Percentiles rank a stretch among this genome's conserved stretches.
Evolutionary conservation across 495 filamentous ascomycete species (phyloP).

Genomic region (Mycothermus thermophilus): DNA sequence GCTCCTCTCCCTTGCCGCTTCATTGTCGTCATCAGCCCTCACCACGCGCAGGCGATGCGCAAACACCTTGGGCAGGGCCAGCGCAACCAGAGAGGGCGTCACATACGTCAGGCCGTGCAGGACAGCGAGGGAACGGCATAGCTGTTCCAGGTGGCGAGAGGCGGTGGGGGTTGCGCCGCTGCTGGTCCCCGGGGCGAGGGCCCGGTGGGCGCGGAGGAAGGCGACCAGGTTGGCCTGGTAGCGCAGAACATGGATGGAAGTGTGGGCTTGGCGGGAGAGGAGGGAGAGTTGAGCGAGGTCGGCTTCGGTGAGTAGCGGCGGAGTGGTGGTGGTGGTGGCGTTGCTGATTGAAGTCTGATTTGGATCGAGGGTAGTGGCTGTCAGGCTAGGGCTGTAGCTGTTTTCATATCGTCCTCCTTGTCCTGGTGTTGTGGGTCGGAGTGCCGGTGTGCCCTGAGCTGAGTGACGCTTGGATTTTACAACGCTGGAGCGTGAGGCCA

Average conservation of each 20-base stretch:
- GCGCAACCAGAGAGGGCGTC: constrained; percentile 66
- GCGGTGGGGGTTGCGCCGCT: too few relatives aligned
- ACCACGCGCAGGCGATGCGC: constrained; percentile 65
- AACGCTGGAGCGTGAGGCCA: constrained; percentile 20
- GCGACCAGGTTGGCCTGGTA: constrained; percentile 77
- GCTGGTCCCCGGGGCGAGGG: constrained; percentile 55
- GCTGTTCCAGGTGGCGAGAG: constrained; percentile 57
- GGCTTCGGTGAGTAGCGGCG: constrained; percentile 16
- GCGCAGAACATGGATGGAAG: constrained; percentile 49
- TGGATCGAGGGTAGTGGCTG: background rate
- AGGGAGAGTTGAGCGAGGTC: constrained; percentile 28
- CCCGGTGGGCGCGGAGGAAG: constrained; percentile 76
- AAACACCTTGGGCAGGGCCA: constrained; percentile 84
- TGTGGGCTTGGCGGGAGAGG: constrained; percentile 14
- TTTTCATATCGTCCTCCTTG: constrained; percentile 1
- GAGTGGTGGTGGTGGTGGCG: background rate
- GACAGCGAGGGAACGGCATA: constrained; percentile 61
- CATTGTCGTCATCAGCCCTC: too few relatives aligned
- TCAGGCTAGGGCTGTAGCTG: background rate
- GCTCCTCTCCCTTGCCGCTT: constrained; percentile 63
- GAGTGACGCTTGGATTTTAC: constrained; percentile 13
- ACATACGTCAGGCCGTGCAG: constrained; percentile 70
- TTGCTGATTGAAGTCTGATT: too few relatives aligned
- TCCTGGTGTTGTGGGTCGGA: constrained; percentile 1
- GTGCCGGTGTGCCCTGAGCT: background rate